These are phyloP conservation scores for Achlya hypogyna DNA, from an alignment of 352 stramenopile genomes.

Conservation along the genomic window DNA sequence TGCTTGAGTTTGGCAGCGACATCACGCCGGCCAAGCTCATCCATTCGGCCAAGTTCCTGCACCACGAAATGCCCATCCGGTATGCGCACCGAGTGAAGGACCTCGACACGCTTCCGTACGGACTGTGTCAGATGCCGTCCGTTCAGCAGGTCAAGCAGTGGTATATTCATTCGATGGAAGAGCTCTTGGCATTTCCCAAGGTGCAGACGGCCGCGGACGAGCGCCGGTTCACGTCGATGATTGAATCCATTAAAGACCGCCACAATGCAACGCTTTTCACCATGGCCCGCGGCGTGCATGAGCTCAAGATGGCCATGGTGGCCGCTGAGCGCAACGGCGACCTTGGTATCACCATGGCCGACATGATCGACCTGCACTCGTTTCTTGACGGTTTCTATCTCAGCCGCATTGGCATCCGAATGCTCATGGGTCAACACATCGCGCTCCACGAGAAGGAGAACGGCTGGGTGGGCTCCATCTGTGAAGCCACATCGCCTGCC, in stretches of 20 bases:
- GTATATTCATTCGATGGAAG: constrained; percentile 95
- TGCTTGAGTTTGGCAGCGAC: constrained; percentile 82
- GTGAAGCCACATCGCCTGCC: constrained; percentile 92
- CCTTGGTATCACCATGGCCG: constrained; percentile 66
- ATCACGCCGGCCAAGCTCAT: constrained; percentile 81
- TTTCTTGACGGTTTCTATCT: constrained; percentile 99
- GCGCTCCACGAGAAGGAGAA: constrained; percentile 88
- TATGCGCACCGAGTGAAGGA: constrained; percentile 94
- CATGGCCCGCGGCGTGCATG: constrained; percentile 98
- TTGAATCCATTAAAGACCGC: constrained; percentile 95
- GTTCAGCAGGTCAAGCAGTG: constrained; percentile 94
- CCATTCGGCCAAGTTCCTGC: constrained; percentile 92
- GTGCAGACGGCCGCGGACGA: constrained; percentile 83
- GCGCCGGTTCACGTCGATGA: constrained; percentile 86
- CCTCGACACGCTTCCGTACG: constrained; percentile 91
- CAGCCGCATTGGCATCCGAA: constrained; percentile 98
- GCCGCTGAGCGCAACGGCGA: constrained; percentile 20
- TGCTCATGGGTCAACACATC: constrained; percentile 99
- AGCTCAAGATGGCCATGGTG: constrained; percentile 88
- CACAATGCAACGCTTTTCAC: constrained; percentile 98
- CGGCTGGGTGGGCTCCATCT: constrained; percentile 91
- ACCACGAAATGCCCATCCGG: constrained; percentile 97
- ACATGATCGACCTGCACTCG: constrained; percentile 92
- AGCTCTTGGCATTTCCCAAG: constrained; percentile 84
- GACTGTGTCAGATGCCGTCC: constrained; percentile 89